Conservation (phyloP, 2,329 filamentous ascomycete genomes). For the Aspergillus puulaauensis region DNA sequence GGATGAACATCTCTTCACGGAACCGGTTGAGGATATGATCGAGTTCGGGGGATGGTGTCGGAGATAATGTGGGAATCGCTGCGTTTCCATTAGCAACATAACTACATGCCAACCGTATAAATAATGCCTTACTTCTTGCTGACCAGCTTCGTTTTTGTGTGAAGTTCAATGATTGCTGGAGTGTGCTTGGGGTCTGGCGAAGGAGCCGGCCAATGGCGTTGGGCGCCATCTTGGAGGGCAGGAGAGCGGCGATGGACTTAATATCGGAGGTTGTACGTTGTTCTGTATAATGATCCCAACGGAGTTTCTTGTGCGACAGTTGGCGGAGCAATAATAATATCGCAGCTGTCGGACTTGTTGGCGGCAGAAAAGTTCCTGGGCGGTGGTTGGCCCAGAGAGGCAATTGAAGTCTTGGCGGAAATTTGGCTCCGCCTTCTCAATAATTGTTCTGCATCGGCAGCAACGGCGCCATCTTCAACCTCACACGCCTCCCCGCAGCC, state of each 20-base stretch:
- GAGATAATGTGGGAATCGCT: slow-evolving; percentile 41
- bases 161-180: slow-evolving; percentile 34
- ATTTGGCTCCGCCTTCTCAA: slow-evolving; percentile 34
- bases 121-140: slow-evolving; percentile 28
- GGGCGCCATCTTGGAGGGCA: slow-evolving; percentile 36
- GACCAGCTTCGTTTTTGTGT: slow-evolving; percentile 33
- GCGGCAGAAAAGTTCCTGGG: slow-evolving; percentile 30
- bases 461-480: slow-evolving; percentile 14
- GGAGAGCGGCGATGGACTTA: not conserved
- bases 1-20: slow-evolving; percentile 47
- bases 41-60: slow-evolving; percentile 41
- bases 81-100: not conserved
- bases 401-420: slow-evolving; percentile 34
- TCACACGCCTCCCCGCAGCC: slow-evolving; percentile 38
- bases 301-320: not conserved
- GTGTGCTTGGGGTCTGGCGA: slow-evolving; percentile 31
- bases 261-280: not conserved
- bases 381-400: slow-evolving; percentile 21
- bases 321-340: not conserved
- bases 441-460: slow-evolving; percentile 16
- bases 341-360: not conserved
- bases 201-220: slow-evolving; percentile 38
- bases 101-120: not conserved
- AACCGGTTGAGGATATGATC: slow-evolving; percentile 41
- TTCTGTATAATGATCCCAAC: not conserved